Base-by-base conservation (phyloP, 306 rosid genomes). In the Prunus kanzakura region DNA sequence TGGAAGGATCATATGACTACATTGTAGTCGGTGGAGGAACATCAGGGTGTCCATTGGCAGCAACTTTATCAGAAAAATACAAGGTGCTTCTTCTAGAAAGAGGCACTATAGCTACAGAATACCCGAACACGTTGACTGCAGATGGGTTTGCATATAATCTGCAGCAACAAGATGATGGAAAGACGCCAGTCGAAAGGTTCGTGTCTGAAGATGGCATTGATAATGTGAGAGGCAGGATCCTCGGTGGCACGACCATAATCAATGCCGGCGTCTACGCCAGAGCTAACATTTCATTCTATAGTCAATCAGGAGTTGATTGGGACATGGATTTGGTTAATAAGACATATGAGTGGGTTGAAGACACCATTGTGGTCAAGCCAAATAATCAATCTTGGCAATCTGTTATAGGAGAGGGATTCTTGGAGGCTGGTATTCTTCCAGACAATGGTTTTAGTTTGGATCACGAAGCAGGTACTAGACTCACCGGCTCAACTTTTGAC, bases 1-100 rank as follows among this genome's bases (percentile, higher is more conserved):
- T 2, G 14, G 38, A 54, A 58, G 78, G 72, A 43, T 72, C 62
- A 6, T 81, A 84, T 11, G 85, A 84, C 64, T 84, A 81, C 78
- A 81, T 84, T 18, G 68, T 84, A 5, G 16, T 84, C 5, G 87
- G 87, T 8, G 87, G 87, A n/a, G 87, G 87, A 14, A 77, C 82
- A 1, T 68, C 85, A 3, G 85, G 87, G 10, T 84, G 81, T 16
- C 82, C 87, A n/a, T 46, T 81, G 60, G 85, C 85, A 1, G 68
- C 87, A 23, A 81, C 87, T 11, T 32, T 84, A 11, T 81, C 87
- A 6, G 27, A 55, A 25, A 78, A 78, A 0, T 78, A 72, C 55
- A 45, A 46, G 0, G 83, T 84, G 0, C 77, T 84, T 1, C 57
- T 84, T 51, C 70, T 84, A 0, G 88, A 84, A 73, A 57, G 83